These are phyloP conservation scores for Globisporangium polare DNA, from an alignment of 352 stramenopile species.

Conservation along the genomic window DNA sequence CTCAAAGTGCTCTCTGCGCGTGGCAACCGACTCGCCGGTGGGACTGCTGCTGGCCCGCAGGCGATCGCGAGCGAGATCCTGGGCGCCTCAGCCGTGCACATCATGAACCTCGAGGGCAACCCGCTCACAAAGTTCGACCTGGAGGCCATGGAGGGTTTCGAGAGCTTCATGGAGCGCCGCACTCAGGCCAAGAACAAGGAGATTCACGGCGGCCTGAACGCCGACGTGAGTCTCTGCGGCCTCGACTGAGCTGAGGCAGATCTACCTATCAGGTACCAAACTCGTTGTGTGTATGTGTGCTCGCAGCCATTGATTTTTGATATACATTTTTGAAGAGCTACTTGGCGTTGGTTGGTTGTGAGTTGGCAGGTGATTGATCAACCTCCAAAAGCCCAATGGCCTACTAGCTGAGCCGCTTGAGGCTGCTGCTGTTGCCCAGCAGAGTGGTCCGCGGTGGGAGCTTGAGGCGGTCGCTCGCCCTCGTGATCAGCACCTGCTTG, in stretches of 20 bases:
- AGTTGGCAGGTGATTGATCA: too few relatives aligned
- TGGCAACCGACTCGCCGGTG: slow-evolving; percentile 36
- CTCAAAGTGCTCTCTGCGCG: slow-evolving; percentile 73
- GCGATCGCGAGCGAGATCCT: slow-evolving; percentile 59
- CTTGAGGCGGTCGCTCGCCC: not conserved
- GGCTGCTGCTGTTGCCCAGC: slow-evolving; percentile 13
- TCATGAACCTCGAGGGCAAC: slow-evolving; percentile 83
- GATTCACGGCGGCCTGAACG: slow-evolving; percentile 71
- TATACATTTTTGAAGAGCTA: not conserved
- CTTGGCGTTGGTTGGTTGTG: not conserved
- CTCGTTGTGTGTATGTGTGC: not conserved
- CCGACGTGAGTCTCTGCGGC: slow-evolving; percentile 79
- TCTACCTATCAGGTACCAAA: not conserved
- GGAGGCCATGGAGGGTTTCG: slow-evolving; percentile 72
- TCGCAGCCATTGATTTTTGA: not conserved
- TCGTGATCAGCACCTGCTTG: slow-evolving; percentile 12
- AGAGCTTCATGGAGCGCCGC: slow-evolving; percentile 68
- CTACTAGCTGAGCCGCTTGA: slow-evolving; percentile 10
- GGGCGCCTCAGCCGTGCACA: slow-evolving; percentile 54
- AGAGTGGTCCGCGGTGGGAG: not conserved
- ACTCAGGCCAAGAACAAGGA: slow-evolving; percentile 86
- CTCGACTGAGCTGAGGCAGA: slow-evolving; percentile 39
- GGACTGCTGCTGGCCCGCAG: slow-evolving; percentile 19
- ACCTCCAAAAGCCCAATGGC: too few relatives aligned
- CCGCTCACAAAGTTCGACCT: slow-evolving; percentile 75